Conservation (phyloP, 2,329 filamentous ascomycete species). For the Alternaria viburni region DNA sequence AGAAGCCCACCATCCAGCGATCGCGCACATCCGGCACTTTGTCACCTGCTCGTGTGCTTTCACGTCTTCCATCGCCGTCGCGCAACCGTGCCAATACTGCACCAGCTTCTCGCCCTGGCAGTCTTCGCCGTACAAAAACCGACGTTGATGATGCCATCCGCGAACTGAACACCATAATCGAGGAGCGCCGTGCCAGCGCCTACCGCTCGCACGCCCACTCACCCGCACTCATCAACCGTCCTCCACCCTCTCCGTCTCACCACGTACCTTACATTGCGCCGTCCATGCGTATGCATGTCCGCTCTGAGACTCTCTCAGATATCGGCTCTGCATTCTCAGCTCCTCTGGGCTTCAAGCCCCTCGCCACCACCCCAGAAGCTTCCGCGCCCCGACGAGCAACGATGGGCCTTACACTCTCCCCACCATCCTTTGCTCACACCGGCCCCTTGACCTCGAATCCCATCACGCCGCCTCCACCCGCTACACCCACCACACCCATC, state of each 20-base stretch:
- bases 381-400: slow-evolving; percentile 16
- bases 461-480: slow-evolving; percentile 42
- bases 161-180: slow-evolving; percentile 58
- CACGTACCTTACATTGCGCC: slow-evolving; percentile 57
- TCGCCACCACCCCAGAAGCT: slow-evolving; percentile 26
- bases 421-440: slow-evolving; percentile 26
- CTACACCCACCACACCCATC: slow-evolving; percentile 43
- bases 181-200: slow-evolving; percentile 52
- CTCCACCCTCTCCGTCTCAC: slow-evolving; percentile 44
- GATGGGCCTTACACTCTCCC: slow-evolving; percentile 35
- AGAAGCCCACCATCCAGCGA: slow-evolving; percentile 31
- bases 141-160: slow-evolving; percentile 55
- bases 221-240: slow-evolving; percentile 33
- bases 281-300: slow-evolving; percentile 52
- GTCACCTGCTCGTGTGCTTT: slow-evolving; percentile 34
- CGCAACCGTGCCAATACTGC: slow-evolving; percentile 46
- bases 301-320: slow-evolving; percentile 56
- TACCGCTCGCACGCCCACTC: slow-evolving; percentile 40
- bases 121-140: slow-evolving; percentile 45
- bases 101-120: slow-evolving; percentile 41
- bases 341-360: slow-evolving; percentile 40
- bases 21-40: slow-evolving; percentile 34
- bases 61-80: slow-evolving; percentile 42
- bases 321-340: slow-evolving; percentile 57
- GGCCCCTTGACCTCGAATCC: slow-evolving; percentile 45